Percentiles rank a stretch among this genome's conserved stretches.
These are phyloP conservation scores for Globisporangium radiosum DNA, from an alignment of 352 stramenopile species.

Conservation along the genomic window DNA sequence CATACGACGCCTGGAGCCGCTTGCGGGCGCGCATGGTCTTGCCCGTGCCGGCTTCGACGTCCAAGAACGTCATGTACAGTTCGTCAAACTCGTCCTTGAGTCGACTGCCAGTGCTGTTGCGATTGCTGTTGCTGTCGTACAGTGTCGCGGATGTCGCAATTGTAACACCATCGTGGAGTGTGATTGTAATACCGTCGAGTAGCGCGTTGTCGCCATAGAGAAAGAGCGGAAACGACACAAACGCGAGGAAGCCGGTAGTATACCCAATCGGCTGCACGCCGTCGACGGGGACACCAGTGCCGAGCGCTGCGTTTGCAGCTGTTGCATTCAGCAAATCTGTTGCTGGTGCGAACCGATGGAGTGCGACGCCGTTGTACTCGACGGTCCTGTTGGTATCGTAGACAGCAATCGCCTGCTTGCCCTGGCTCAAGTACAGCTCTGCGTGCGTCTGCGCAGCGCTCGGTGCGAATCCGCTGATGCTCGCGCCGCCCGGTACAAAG, in stretches of 20 bases:
- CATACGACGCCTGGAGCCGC: conserved; percentile 52
- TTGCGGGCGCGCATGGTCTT: conserved; percentile 68
- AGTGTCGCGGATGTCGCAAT: conserved; percentile 17
- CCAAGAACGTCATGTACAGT: conserved; percentile 48
- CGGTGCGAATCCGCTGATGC: conserved; percentile 12
- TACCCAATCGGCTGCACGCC: conserved; percentile 64
- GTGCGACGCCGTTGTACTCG: conserved; percentile 6
- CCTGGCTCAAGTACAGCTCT: conserved; percentile 11
- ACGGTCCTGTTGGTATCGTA: background rate
- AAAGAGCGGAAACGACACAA: conserved; percentile 64
- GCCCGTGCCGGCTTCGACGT: conserved; percentile 56
- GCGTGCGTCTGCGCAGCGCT: background rate
- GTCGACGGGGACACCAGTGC: conserved; percentile 50
- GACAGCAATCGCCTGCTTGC: conserved; percentile 15
- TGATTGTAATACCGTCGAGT: conserved; percentile 42
- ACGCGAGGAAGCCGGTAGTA: conserved; percentile 58
- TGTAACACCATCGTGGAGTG: conserved; percentile 33
- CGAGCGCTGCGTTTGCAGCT: conserved; percentile 22
- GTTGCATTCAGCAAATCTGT: conserved; percentile 25
- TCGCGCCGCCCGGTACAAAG: conserved; percentile 8
- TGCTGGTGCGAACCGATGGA: conserved; percentile 21
- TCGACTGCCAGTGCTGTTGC: no score
- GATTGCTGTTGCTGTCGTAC: conserved; percentile 23
- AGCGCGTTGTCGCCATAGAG: conserved; percentile 51
- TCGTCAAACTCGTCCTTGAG: background rate